A percentile compares a stretch with the other conserved stretches of the same genome.
Evolutionary conservation across 2,329 filamentous ascomycete genomes (phyloP).

Genomic region (Phyllosticta paracitricarpa): DNA sequence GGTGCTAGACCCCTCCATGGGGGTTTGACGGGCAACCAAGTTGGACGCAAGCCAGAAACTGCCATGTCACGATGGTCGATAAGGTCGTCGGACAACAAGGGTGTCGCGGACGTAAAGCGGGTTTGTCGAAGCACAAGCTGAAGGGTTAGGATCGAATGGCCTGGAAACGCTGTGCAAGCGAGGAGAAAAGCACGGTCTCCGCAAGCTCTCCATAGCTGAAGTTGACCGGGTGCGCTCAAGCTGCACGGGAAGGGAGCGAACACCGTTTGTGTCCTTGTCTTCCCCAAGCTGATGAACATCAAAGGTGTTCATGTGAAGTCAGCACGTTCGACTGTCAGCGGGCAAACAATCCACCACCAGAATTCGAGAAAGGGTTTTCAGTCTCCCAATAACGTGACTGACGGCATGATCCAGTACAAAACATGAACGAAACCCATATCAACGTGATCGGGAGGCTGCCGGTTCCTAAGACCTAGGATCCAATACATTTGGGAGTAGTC

Average conservation of each 20-base stretch:
- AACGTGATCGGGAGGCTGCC: neutral
- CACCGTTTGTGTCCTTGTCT: neutral
- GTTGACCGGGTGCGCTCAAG: neutral
- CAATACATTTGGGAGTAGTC: neutral
- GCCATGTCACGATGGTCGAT: neutral
- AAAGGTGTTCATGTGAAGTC: too few species aligned
- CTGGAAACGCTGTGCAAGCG: neutral
- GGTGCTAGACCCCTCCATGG: neutral
- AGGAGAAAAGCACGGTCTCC: neutral
- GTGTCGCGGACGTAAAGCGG: neutral
- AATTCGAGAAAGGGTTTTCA: neutral
- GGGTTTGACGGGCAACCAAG: neutral
- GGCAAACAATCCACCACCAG: neutral
- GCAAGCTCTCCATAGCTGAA: neutral
- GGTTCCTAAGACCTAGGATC: neutral
- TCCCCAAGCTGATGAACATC: neutral
- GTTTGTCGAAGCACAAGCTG: neutral
- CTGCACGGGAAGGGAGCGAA: neutral
- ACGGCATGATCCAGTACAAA: neutral
- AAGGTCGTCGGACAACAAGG: neutral
- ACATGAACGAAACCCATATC: neutral
- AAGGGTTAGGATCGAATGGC: neutral
- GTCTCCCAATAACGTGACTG: neutral
- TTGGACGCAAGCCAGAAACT: neutral
- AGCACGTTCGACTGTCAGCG: neutral